Conservation (phyloP, 2,329 filamentous ascomycete genomes). For the Hypocreales sp. region DNA sequence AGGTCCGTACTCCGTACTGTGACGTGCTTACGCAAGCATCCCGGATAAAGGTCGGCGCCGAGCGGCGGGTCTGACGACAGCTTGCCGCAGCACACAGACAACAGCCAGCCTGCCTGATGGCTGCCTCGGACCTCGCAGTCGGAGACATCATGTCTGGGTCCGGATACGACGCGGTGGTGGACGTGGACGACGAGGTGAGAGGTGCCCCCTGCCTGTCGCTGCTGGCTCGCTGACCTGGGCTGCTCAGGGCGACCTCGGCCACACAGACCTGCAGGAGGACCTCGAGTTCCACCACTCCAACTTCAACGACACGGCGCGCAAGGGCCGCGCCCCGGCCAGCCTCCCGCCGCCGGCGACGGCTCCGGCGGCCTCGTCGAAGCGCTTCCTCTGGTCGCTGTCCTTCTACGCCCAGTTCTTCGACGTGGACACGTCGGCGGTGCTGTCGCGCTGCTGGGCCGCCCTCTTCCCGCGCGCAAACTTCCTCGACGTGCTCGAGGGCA, state of each 20-base stretch:
- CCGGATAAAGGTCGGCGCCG: slow-evolving; percentile 4
- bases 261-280: slow-evolving; percentile 96
- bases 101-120: too few species aligned
- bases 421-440: slow-evolving; percentile 82
- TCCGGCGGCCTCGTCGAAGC: slow-evolving; percentile 45
- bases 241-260: slow-evolving; percentile 78
- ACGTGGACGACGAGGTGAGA: slow-evolving; percentile 82
- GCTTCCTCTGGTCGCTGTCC: slow-evolving; percentile 77
- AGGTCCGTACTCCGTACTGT: too few species aligned
- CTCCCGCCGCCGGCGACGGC: slow-evolving; percentile 44
- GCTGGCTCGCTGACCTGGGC: not conserved
- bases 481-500: slow-evolving; percentile 90
- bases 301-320: slow-evolving; percentile 49
- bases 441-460: slow-evolving; percentile 76
- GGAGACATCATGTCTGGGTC: slow-evolving; percentile 54
- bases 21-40: too few species aligned
- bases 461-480: slow-evolving; percentile 88
- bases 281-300: slow-evolving; percentile 96
- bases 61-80: too few species aligned
- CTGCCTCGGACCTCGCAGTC: too few species aligned
- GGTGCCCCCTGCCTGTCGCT: not conserved
- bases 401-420: slow-evolving; percentile 99
- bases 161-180: slow-evolving; percentile 95
- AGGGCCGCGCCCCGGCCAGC: slow-evolving; percentile 27
- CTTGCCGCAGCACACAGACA: too few species aligned